Evolutionary conservation across 2,329 filamentous ascomycete genomes (phyloP).

Genomic region (Fusarium stilboides): DNA sequence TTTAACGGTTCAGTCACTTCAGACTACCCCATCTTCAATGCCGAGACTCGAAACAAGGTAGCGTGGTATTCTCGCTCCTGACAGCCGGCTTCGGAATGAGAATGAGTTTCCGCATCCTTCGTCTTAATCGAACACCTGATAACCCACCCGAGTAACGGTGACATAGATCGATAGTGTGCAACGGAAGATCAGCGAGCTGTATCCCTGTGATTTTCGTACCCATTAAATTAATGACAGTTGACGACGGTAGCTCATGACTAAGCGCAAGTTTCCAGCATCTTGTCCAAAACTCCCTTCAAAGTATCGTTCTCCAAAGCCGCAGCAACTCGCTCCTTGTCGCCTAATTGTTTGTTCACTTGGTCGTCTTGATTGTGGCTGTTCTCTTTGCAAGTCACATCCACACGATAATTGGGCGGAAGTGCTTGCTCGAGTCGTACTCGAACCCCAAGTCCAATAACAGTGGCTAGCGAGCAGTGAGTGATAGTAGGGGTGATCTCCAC

Average conservation of each 20-base stretch:
- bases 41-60: conserved; percentile 34
- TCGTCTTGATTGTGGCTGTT: conserved; percentile 96
- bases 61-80: conserved; percentile 32
- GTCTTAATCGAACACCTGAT: neutral
- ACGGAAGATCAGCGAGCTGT: conserved; percentile 15
- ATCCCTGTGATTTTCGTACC: conserved; percentile 8
- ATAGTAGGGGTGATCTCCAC: conserved; percentile 97
- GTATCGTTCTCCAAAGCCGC: conserved; percentile 95
- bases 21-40: conserved; percentile 25
- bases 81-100: conserved; percentile 20
- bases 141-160: conserved; percentile 4
- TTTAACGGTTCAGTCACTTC: conserved; percentile 30
- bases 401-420: conserved; percentile 89
- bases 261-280: conserved; percentile 91
- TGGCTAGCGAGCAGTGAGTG: conserved; percentile 95
- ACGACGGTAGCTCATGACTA: conserved; percentile 51
- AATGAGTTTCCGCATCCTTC: conserved; percentile 10
- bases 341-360: conserved; percentile 96
- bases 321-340: conserved; percentile 95
- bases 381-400: conserved; percentile 95
- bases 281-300: conserved; percentile 87
- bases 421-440: conserved; percentile 92
- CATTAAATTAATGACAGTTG: conserved; percentile 7
- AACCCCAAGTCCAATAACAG: conserved; percentile 94
- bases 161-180: neutral